phyloP scores from a whole-genome alignment of 2,329 filamentous ascomycete genomes.

The Hypomyces rosellus region DNA sequence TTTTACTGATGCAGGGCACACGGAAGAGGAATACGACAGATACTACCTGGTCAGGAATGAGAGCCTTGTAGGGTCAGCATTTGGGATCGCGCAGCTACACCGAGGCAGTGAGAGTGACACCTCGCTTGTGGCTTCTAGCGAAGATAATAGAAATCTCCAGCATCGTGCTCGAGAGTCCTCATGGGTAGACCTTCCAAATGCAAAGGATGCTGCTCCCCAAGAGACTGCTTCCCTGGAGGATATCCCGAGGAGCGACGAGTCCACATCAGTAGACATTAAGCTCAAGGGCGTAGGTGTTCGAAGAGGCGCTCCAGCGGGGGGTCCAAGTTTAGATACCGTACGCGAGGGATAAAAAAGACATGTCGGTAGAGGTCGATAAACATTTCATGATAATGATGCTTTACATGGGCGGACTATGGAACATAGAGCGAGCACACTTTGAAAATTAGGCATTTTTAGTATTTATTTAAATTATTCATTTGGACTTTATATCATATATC shows the following conservation, averaged over 20 bases:
- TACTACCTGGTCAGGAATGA: conserved; percentile 48
- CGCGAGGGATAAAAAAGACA: conserved; percentile 2
- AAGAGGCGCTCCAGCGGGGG: conserved; percentile 5
- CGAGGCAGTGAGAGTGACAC: conserved; percentile 32
- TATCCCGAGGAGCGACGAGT: conserved; percentile 2
- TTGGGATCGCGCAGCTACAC: conserved; percentile 19
- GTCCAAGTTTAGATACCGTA: conserved; percentile 4
- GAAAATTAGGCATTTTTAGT: no score
- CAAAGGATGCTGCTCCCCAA: neutral
- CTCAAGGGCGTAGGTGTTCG: conserved; percentile 23
- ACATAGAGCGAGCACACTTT: no score
- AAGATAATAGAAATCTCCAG: conserved; percentile 16
- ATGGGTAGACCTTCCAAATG: neutral
- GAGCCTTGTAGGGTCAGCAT: conserved; percentile 39
- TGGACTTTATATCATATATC: no score
- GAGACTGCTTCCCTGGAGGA: neutral
- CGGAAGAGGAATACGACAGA: conserved; percentile 53
- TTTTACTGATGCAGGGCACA: conserved; percentile 54
- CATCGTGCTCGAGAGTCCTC: conserved; percentile 6
- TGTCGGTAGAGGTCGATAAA: no score
- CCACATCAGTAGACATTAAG: conserved; percentile 17
- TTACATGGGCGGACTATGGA: no score
- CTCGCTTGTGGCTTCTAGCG: conserved; percentile 21
- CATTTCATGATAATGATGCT: no score
- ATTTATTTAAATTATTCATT: no score